Conservation (phyloP, 352 stramenopile species). For the Phytophthora pseudosyringae region DNA sequence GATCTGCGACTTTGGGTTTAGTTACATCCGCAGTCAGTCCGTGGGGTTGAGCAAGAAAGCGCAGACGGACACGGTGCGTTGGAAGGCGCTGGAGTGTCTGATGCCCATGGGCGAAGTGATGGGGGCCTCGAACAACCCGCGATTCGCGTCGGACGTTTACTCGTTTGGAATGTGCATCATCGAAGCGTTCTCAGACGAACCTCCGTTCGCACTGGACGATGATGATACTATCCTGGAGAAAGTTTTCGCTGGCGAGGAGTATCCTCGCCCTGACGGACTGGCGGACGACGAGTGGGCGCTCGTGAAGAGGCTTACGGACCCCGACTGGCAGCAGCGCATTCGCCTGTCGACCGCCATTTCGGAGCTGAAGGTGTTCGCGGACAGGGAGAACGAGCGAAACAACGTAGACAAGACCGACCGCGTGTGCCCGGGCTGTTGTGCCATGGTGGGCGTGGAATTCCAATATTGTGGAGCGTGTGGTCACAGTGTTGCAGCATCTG, state of each 20-base stretch:
- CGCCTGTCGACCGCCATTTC: constrained; percentile 20
- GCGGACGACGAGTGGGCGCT: constrained; percentile 33
- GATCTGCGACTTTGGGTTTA: constrained; percentile 50
- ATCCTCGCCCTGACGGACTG: constrained; percentile 27
- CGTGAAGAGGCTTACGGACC: constrained; percentile 23
- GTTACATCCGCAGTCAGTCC: constrained; percentile 39
- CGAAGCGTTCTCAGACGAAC: constrained; percentile 36
- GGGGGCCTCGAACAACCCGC: constrained; percentile 29
- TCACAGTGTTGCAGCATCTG: constrained; percentile 14
- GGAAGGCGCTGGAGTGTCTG: constrained; percentile 45
- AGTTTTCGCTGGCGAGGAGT: constrained; percentile 14
- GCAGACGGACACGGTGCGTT: constrained; percentile 30
- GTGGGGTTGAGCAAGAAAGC: constrained; percentile 35
- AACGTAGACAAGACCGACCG: constrained; percentile 25
- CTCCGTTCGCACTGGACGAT: constrained; percentile 30
- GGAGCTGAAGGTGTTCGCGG: constrained; percentile 24
- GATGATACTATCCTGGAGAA: constrained; percentile 40
- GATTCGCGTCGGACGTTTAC: constrained; percentile 50
- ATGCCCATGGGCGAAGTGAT: constrained; percentile 17
- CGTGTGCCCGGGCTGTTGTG: constrained; percentile 24
- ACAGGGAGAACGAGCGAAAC: constrained; percentile 30
- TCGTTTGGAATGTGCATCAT: constrained; percentile 30
- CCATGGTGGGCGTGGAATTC: constrained; percentile 31
- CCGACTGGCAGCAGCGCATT: constrained; percentile 28
- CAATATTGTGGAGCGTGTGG: constrained; percentile 34